Percentiles rank a stretch among this genome's conserved stretches.
Evolutionary conservation across 2,329 filamentous ascomycete genomes (phyloP).

Genomic region (Plectosphaerella sp.): DNA sequence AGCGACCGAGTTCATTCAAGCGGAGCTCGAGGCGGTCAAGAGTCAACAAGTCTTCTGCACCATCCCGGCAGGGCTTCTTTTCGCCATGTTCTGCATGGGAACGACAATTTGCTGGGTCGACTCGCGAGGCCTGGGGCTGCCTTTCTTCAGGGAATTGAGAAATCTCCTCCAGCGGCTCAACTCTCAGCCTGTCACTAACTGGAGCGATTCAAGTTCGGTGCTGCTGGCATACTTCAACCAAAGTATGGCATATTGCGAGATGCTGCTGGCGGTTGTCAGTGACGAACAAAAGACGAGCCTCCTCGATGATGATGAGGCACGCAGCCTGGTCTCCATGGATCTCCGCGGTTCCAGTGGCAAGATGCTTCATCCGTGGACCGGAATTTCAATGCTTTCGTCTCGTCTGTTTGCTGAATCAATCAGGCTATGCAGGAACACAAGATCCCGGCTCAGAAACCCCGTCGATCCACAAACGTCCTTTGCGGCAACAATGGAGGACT

Average conservation of each 20-base stretch:
- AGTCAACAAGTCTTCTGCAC: slow-evolving; percentile 10
- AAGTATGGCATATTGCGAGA: slow-evolving; percentile 33
- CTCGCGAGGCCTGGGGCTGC: slow-evolving; percentile 22
- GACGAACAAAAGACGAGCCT: neutral
- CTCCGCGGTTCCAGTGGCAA: slow-evolving; percentile 6
- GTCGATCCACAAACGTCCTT: slow-evolving; percentile 17
- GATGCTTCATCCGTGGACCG: slow-evolving; percentile 29
- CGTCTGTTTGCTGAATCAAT: slow-evolving; percentile 28
- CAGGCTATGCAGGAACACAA: slow-evolving; percentile 28
- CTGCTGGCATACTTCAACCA: slow-evolving; percentile 31
- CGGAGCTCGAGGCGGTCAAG: slow-evolving; percentile 23
- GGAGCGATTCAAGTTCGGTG: slow-evolving; percentile 16
- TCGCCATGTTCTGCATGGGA: slow-evolving; percentile 33
- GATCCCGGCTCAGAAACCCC: slow-evolving; percentile 16
- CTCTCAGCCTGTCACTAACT: slow-evolving; percentile 6
- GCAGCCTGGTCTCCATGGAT: slow-evolving; percentile 19
- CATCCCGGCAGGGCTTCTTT: slow-evolving; percentile 28
- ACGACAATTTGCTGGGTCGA: slow-evolving; percentile 36
- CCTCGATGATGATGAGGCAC: slow-evolving; percentile 4
- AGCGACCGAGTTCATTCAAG: slow-evolving; percentile 27
- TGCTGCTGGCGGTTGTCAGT: slow-evolving; percentile 29
- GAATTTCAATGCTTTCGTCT: slow-evolving; percentile 26
- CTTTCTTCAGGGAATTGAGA: slow-evolving; percentile 25
- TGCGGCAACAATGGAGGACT: slow-evolving; percentile 18
- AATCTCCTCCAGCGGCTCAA: slow-evolving; percentile 20